Conservation (phyloP, 2,329 filamentous ascomycete genomes). For the Ophiostoma novo-ulmi region DNA sequence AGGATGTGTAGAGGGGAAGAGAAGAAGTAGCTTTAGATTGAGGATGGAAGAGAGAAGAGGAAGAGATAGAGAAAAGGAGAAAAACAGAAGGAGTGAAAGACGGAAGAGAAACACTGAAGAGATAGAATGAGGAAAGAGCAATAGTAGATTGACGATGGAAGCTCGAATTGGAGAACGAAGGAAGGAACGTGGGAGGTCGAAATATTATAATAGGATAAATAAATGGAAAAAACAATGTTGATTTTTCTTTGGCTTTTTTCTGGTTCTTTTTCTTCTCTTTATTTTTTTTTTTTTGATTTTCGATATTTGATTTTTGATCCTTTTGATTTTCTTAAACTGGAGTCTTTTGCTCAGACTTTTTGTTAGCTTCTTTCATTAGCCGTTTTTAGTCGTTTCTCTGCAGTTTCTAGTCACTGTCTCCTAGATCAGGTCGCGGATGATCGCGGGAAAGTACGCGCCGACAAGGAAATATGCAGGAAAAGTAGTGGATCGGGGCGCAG, state of each 20-base stretch:
- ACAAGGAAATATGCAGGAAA: constrained; percentile 6
- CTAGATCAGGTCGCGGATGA: constrained; percentile 10
- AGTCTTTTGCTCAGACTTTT: background rate
- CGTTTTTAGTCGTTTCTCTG: background rate
- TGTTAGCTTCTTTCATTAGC: background rate
- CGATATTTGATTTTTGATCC: background rate
- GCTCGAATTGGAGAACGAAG: background rate
- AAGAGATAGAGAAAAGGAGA: background rate
- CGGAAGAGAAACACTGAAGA: background rate
- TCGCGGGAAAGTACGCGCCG: constrained; percentile 8
- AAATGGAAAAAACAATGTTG: background rate
- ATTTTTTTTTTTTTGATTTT: background rate
- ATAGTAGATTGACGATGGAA: background rate
- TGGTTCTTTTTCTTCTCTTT: background rate
- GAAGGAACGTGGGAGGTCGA: constrained; percentile 4
- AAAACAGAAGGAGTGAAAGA: background rate
- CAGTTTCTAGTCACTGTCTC: background rate
- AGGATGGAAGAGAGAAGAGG: background rate
- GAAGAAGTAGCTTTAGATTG: background rate
- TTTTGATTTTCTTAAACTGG: background rate
- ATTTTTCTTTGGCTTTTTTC: background rate
- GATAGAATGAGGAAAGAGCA: background rate
- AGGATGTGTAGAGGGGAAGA: background rate
- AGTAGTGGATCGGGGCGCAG: constrained; percentile 8
- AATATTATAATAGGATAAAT: background rate